phyloP scores from a whole-genome alignment of 345 rosid species.

The Acer saccharum region DNA sequence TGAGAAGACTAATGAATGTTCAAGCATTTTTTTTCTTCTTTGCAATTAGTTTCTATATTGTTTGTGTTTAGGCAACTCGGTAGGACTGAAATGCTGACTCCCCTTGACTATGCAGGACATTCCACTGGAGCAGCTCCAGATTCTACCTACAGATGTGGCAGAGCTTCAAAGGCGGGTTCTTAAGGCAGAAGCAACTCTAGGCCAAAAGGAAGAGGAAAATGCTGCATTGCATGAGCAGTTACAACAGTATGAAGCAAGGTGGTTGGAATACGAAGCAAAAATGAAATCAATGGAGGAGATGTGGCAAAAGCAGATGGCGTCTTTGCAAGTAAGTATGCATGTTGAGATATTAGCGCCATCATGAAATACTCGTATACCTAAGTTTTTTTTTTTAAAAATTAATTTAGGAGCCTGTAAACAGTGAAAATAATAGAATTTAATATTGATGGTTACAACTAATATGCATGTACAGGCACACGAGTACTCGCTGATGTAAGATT shows the following conservation, averaged over 20 bases:
- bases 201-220: constrained; percentile 84
- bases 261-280: constrained; percentile 80
- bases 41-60: not conserved
- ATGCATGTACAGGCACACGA: not conserved
- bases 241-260: constrained; percentile 64
- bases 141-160: constrained; percentile 50
- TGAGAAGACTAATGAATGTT: not conserved
- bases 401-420: not conserved
- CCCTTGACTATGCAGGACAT: constrained; percentile 47
- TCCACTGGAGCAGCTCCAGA: constrained; percentile 56
- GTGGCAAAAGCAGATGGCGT: constrained; percentile 91
- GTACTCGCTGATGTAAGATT: not conserved
- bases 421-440: not conserved
- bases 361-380: not conserved
- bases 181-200: constrained; percentile 70
- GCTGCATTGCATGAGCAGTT: constrained; percentile 70
- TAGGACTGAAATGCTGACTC: constrained; percentile 11
- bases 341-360: not conserved
- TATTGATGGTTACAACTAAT: not conserved
- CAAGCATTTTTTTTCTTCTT: constrained; percentile 3
- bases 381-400: not conserved
- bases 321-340: constrained; percentile 70
- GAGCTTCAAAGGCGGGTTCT: constrained; percentile 75
- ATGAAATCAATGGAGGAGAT: constrained; percentile 96
- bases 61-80: constrained; percentile 4